These are phyloP conservation scores for Fusarium palustre DNA, from an alignment of 2,329 filamentous ascomycete species.

Conservation along the genomic window DNA sequence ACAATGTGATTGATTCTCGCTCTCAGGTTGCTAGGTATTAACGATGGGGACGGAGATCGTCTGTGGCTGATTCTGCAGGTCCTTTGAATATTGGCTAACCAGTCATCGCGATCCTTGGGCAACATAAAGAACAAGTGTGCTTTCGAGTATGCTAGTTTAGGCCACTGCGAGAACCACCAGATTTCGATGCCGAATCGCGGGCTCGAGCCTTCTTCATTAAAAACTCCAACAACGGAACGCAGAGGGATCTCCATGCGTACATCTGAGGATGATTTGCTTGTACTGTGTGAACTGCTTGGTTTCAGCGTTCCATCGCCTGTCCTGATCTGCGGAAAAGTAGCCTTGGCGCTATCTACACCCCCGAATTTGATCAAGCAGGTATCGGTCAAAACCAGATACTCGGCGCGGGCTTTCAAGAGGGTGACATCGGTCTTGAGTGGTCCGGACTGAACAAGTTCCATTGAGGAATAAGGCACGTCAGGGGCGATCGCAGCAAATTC, in stretches of 20 bases:
- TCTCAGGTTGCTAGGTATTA: slow-evolving; percentile 61
- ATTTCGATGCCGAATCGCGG: slow-evolving; percentile 66
- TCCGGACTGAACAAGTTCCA: slow-evolving; percentile 59
- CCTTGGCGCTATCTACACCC: slow-evolving; percentile 59
- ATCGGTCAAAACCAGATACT: slow-evolving; percentile 65
- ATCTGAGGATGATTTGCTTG: slow-evolving; percentile 52
- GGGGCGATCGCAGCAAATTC: slow-evolving; percentile 48
- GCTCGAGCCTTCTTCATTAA: slow-evolving; percentile 62
- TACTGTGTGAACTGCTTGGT: slow-evolving; percentile 42
- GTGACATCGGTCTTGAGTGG: slow-evolving; percentile 63
- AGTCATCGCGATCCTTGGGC: slow-evolving; percentile 62
- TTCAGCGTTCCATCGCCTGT: slow-evolving; percentile 42
- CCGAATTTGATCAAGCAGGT: slow-evolving; percentile 64
- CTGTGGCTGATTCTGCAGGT: slow-evolving; percentile 56
- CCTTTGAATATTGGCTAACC: slow-evolving; percentile 60
- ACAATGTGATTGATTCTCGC: slow-evolving; percentile 60
- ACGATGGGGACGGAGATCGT: slow-evolving; percentile 51
- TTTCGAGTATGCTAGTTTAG: slow-evolving; percentile 60
- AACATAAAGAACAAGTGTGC: slow-evolving; percentile 63
- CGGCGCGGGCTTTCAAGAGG: slow-evolving; percentile 61
- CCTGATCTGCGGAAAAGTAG: slow-evolving; percentile 61
- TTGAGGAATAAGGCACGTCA: slow-evolving; percentile 51
- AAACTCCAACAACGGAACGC: slow-evolving; percentile 63
- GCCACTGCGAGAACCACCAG: slow-evolving; percentile 64
- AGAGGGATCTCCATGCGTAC: slow-evolving; percentile 62